A percentile compares a stretch with the other conserved stretches of the same genome.
Conservation (phyloP, 2,329 filamentous ascomycete species). For the Harringtonia aguacate region DNA sequence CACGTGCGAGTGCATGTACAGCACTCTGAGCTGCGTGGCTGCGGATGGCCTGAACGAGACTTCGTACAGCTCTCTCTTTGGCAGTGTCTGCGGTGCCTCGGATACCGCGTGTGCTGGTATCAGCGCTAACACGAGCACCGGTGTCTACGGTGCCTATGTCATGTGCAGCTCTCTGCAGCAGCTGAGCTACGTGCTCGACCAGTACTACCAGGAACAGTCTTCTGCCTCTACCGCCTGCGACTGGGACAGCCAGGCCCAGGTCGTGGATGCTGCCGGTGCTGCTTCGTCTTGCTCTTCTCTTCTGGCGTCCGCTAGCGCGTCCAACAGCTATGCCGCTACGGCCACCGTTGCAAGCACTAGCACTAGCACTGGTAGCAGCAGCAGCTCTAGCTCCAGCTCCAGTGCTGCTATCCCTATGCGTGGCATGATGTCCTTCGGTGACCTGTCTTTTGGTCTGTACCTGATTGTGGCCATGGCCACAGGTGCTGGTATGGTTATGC, state of each 20-base stretch:
- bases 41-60: constrained; percentile 43
- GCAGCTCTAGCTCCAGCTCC: constrained; percentile 23
- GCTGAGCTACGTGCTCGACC: constrained; percentile 63
- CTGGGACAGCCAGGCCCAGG: constrained; percentile 57
- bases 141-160: constrained; percentile 65
- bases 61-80: constrained; percentile 60
- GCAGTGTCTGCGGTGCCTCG: constrained; percentile 55
- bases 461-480: constrained; percentile 38
- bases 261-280: constrained; percentile 34
- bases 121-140: constrained; percentile 52
- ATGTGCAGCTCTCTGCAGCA: constrained; percentile 64
- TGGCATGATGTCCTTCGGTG: constrained; percentile 32
- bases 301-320: constrained; percentile 52
- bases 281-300: constrained; percentile 45
- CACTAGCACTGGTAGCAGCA: constrained; percentile 17
- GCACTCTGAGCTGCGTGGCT: constrained; percentile 61
- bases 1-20: constrained; percentile 80
- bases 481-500: constrained; percentile 41
- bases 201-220: constrained; percentile 55
- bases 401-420: constrained; percentile 24
- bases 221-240: constrained; percentile 50
- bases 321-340: constrained; percentile 34
- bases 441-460: constrained; percentile 38
- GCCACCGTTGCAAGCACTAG: constrained; percentile 34
- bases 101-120: constrained; percentile 55